Base-by-base conservation (phyloP, 2,329 filamentous ascomycete genomes). In the Neofusicoccum laricinum region DNA sequence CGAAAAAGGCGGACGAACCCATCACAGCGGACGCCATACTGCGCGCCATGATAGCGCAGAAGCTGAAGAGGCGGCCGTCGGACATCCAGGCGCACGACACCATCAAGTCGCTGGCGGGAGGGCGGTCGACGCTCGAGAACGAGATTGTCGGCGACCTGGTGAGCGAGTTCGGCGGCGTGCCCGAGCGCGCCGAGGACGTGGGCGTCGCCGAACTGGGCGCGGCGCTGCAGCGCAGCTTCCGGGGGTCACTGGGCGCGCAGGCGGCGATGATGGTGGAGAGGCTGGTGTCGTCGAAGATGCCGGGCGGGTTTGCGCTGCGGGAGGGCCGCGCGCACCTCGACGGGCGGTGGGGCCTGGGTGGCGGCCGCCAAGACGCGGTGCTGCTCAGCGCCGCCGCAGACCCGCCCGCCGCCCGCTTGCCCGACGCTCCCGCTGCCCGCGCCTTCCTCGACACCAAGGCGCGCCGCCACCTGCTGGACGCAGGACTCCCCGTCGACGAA, bases 51-150 rank as follows among this genome's bases (percentile, higher is more conserved):
- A 69, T 77, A 8, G 73, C 75, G 4, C 64, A 69, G 25, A 73
- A 67, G 15, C 67, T 77, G 48, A 75, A 73, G 66, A 74, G 72
- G 63, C 49, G 68, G 8, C 46, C 67, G 2, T 66, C 67, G 4
- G 68, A 75, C 34, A 64, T 77, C 45, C 50, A 69, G 5, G 59
- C 65, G 7, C 66, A 66, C 34, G 73, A 74, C 63, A 71, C 72
- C 2, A 72, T 80, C 55, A 76, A 76, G 49, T 68, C 71, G 25
- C 69, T 79, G 12, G 72, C 68, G 62, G 71, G 70, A 64, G 73
- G 77, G 4, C 74, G 76, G 61, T 82, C 80, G 1, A 80, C 79
- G 1, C 69, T 82, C 2, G 76, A 81, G 63, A 82, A 81, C 63
- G 79, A 82, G 64, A 72, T 81, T 61, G 73, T 78, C 11, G 80